These are phyloP conservation scores for grape (Vitis vinifera) DNA, from an alignment of 164 flowering plant species.

Conservation along the genomic window ASM3070453v1 NC_081818.1:27060001-27060500, in stretches of 20 bases:
- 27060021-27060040: no score
- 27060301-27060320: conserved; percentile 2
- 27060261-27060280: neutral
- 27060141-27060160: no score
- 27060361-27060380: neutral
- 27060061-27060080: no score
- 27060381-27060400: neutral
- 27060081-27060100: no score
- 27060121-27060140: no score
- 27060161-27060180: no score
- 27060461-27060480: conserved; percentile 10
- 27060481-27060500: neutral
- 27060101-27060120: no score
- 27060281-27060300: conserved; percentile 21
- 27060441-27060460: conserved; percentile 23
- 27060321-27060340: neutral
- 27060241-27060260: neutral
- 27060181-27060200: neutral
- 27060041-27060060: no score
- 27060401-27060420: neutral
- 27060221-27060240: no score
- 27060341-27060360: neutral
- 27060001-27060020: no score
- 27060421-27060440: conserved; percentile 27
- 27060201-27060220: neutral